Conservation (phyloP, 2,329 filamentous ascomycete species). For the Mollisiaceae sp. region DNA sequence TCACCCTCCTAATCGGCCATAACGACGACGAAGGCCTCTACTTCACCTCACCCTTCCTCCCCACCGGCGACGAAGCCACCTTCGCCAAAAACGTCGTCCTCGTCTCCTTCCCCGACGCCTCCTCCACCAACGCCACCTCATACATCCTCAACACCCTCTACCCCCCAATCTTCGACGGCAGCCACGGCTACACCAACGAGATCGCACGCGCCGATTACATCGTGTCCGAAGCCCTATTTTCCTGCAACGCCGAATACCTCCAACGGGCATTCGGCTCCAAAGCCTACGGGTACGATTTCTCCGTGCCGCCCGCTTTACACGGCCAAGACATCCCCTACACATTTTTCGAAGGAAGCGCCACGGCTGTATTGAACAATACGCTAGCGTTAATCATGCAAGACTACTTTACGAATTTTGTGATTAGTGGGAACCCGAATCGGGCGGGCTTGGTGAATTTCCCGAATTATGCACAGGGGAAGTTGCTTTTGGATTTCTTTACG, state of each 20-base stretch:
- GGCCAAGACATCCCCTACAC: conserved; percentile 57
- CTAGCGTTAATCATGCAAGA: conserved; percentile 44
- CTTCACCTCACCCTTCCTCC: conserved; percentile 46
- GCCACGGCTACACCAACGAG: conserved; percentile 50
- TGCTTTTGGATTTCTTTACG: conserved; percentile 18
- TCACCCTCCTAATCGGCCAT: conserved; percentile 53
- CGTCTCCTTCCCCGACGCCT: conserved; percentile 25
- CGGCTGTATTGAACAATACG: conserved; percentile 26
- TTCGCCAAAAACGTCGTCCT: conserved; percentile 25
- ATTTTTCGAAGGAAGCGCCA: conserved; percentile 50
- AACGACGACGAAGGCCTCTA: conserved; percentile 49
- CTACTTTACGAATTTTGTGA: conserved; percentile 45
- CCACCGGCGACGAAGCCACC: conserved; percentile 17
- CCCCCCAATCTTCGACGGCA: conserved; percentile 52
- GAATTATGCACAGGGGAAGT: conserved; percentile 10
- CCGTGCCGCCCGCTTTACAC: conserved; percentile 57
- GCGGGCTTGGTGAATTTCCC: conserved; percentile 10
- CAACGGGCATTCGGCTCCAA: conserved; percentile 50
- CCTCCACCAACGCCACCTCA: conserved; percentile 35
- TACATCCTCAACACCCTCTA: conserved; percentile 54
- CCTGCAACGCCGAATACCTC: conserved; percentile 59
- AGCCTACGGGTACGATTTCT: conserved; percentile 58
- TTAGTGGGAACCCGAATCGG: conserved; percentile 41
- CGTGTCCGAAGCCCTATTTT: conserved; percentile 51
- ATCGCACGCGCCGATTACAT: conserved; percentile 50